Base-by-base conservation (phyloP, 2,329 filamentous ascomycete genomes). In the Capronia americana region DNA sequence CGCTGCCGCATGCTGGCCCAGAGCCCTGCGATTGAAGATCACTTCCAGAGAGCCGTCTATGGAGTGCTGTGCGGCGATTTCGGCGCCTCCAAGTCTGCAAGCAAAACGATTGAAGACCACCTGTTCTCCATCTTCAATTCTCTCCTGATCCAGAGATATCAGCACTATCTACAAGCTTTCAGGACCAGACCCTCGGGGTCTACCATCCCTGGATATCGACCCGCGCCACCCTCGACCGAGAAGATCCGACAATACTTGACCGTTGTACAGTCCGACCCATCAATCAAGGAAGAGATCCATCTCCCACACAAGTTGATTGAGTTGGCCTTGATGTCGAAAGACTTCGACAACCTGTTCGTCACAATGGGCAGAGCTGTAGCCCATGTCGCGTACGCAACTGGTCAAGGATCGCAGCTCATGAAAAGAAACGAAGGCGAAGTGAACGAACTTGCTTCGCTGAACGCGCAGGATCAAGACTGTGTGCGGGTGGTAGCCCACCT, bases 81-180 rank as follows among this genome's bases (percentile, higher is more conserved):
- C 57, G 81, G 86, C 44, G 91, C 90, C 59, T 92, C 96, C 11
- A 88, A 92, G 74, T 87, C 87, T 70, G 88, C 94, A 46, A 93
- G 92, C 75, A 84, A 86, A 58, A 88, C 85, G 24, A 96, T 93
- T 90, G 92, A 97, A 71, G 94, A 98, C 74, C 88, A 90, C 73
- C 84, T 97, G 20, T 97, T 95, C 77, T 89, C 90, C 41, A 88
- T 93, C 76, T 95, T 95, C 81, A 97, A 96, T 74, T 89, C 91
- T n/a, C 82, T 94, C 4, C 79, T 97, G 10, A 86, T 93, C 61
- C 87, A 88, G 2, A 90, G 94, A 72, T 94, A 96, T 75, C 91
- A 94, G 72, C 81, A 82, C 2, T 96, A 90, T 74, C 79, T 80
- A 70, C 76, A 78, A 55, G 79, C 81, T 59, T 79, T 81, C 53